A percentile compares a stretch with the other conserved stretches of the same genome.
phyloP scores from a whole-genome alignment of 192 early-diverging fungal genomes.

The Chytriomyces sp. region DNA sequence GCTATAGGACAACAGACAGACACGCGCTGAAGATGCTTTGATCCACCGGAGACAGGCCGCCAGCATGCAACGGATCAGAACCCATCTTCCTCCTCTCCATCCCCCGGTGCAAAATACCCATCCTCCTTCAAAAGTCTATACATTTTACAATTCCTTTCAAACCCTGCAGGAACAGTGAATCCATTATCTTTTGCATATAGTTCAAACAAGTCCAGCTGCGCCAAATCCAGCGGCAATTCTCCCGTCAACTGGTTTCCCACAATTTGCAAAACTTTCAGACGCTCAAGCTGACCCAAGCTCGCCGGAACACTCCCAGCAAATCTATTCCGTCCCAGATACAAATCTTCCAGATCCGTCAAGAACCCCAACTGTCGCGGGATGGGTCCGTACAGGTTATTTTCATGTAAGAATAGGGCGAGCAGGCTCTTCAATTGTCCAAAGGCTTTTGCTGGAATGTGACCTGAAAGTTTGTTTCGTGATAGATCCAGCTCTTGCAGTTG shows the following conservation, averaged over 20 bases:
- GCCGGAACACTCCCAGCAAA: not conserved
- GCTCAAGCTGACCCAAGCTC: not conserved
- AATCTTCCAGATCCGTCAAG: not conserved
- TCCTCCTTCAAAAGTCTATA: constrained; percentile 1
- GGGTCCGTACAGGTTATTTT: constrained; percentile 10
- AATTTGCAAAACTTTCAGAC: not conserved
- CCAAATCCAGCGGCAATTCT: not conserved
- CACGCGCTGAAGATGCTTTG: no score
- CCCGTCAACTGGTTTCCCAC: not conserved
- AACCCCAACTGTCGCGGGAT: not conserved
- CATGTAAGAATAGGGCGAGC: not conserved
- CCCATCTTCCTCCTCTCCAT: no score
- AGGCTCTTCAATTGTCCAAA: not conserved
- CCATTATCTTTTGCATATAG: not conserved
- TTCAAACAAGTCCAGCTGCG: not conserved
- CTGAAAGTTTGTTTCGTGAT: not conserved
- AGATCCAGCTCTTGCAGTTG: not conserved
- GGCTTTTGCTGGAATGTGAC: not conserved
- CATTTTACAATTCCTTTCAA: constrained; percentile 1
- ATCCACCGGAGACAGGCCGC: no score
- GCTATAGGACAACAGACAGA: no score
- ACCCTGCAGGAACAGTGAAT: not conserved
- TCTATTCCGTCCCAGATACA: not conserved
- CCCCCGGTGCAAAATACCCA: not conserved
- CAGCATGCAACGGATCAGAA: no score